Evolutionary conservation across 2,329 filamentous ascomycete species (phyloP).

Genomic region (Diplodia seriata): DNA sequence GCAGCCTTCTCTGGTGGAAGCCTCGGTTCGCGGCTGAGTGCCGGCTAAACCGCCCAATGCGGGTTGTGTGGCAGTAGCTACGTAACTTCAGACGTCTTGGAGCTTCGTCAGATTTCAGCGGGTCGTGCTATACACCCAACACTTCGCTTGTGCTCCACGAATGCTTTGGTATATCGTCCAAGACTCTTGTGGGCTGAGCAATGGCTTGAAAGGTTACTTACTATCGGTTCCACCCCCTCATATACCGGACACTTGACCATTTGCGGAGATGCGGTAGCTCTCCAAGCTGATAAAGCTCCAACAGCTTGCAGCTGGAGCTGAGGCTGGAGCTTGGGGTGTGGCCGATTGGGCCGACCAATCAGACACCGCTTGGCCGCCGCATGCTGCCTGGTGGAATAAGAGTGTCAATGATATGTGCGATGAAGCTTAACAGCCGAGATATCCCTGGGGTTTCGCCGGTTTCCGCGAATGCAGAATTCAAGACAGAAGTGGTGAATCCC

Average conservation of each 20-base stretch:
- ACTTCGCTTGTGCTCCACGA: background rate
- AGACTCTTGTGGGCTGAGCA: background rate
- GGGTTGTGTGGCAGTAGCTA: background rate
- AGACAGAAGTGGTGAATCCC: background rate
- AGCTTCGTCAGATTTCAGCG: constrained; percentile 22
- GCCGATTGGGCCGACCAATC: background rate
- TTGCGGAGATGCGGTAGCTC: background rate
- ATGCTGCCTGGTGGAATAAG: too few species aligned
- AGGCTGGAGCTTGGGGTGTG: constrained; percentile 18
- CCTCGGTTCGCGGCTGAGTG: background rate
- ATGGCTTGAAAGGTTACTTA: background rate
- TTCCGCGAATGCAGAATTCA: background rate
- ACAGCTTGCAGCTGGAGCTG: constrained; percentile 10
- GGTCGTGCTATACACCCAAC: background rate
- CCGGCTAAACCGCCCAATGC: constrained; percentile 3
- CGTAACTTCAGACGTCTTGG: constrained; percentile 21
- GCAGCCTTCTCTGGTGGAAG: too few species aligned
- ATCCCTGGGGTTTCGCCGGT: background rate
- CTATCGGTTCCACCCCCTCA: background rate
- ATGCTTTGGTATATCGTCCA: background rate
- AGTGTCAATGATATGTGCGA: too few species aligned
- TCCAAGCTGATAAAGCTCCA: background rate
- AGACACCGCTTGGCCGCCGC: background rate
- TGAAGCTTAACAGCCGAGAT: background rate
- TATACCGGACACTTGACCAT: too few species aligned